phyloP scores from a whole-genome alignment of 2,329 filamentous ascomycete species.

The Ceratocystis ficicola region DNA sequence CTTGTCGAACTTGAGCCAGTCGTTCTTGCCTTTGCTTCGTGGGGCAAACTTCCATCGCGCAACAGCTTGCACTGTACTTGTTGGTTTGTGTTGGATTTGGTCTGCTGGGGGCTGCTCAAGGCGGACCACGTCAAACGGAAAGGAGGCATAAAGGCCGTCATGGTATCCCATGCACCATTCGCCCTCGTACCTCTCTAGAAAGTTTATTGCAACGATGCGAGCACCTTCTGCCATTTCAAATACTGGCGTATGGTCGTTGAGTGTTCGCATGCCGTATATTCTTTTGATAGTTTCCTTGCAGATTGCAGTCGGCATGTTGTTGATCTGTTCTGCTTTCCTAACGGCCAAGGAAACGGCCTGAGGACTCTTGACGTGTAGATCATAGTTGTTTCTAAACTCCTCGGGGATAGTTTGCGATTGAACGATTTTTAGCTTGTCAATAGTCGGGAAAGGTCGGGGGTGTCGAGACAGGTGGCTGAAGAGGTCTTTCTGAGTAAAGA shows the following conservation, averaged over 20 bases:
- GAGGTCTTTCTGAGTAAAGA: slow-evolving; percentile 41
- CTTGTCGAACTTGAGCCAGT: slow-evolving; percentile 52
- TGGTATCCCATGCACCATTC: slow-evolving; percentile 49
- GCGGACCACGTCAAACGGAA: slow-evolving; percentile 39
- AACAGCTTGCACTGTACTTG: slow-evolving; percentile 38
- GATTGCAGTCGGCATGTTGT: slow-evolving; percentile 34
- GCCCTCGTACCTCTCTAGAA: slow-evolving; percentile 40
- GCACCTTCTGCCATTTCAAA: slow-evolving; percentile 40
- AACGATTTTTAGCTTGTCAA: slow-evolving; percentile 39
- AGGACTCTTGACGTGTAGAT: slow-evolving; percentile 38
- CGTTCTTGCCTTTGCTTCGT: slow-evolving; percentile 30
- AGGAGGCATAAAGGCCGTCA: slow-evolving; percentile 39
- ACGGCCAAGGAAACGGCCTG: slow-evolving; percentile 33
- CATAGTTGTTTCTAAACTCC: slow-evolving; percentile 38
- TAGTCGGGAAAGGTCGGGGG: slow-evolving; percentile 39
- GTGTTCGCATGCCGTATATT: slow-evolving; percentile 36
- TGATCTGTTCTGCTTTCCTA: slow-evolving; percentile 33
- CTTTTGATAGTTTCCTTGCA: slow-evolving; percentile 38
- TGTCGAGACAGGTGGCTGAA: slow-evolving; percentile 44
- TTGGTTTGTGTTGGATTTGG: slow-evolving; percentile 36
- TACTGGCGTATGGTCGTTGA: slow-evolving; percentile 35
- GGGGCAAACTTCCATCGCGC: slow-evolving; percentile 43
- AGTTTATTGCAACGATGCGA: slow-evolving; percentile 39
- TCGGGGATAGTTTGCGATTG: slow-evolving; percentile 34
- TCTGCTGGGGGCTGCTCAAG: slow-evolving; percentile 37